Conservation (phyloP, 2,329 filamentous ascomycete species). For the Zasmidium citrigriseum region DNA sequence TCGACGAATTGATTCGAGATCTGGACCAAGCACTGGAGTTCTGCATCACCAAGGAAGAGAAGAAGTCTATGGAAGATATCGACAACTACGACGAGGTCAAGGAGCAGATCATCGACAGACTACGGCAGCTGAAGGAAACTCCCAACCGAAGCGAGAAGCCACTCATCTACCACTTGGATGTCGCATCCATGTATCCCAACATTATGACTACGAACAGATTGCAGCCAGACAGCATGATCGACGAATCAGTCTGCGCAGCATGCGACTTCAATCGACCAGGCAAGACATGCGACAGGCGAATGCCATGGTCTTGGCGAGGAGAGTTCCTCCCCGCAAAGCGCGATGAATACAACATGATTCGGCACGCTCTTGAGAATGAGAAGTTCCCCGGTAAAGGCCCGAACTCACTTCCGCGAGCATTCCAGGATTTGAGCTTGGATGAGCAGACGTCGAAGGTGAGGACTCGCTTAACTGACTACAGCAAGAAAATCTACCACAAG, state of each 20-base stretch:
- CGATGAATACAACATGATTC: constrained; percentile 99
- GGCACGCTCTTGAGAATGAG: constrained; percentile 87
- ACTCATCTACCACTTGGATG: constrained; percentile 95
- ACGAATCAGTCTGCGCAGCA: constrained; percentile 92
- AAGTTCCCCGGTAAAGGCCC: constrained; percentile 79
- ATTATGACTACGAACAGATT: constrained; percentile 99
- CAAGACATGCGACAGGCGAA: constrained; percentile 90
- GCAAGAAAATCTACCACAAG: constrained; percentile 99
- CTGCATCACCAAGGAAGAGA: constrained; percentile 60
- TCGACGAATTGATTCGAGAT: constrained; percentile 85
- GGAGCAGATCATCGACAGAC: constrained; percentile 71
- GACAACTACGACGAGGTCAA: constrained; percentile 65
- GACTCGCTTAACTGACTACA: constrained; percentile 88
- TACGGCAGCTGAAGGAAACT: constrained; percentile 74
- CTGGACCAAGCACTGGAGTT: constrained; percentile 88
- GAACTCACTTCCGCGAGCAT: constrained; percentile 69
- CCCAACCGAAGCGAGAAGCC: constrained; percentile 84
- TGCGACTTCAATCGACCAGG: constrained; percentile 98
- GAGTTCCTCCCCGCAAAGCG: constrained; percentile 94
- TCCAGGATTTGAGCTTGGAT: constrained; percentile 76
- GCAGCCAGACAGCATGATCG: constrained; percentile 98
- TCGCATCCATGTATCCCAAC: constrained; percentile 99
- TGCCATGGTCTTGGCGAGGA: constrained; percentile 98
- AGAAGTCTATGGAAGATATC: constrained; percentile 54
- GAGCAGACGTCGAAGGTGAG: constrained; percentile 80